Evolutionary conservation across 1,284 basidiomycete genomes (phyloP).

Genomic region (Peniophora sp.): DNA sequence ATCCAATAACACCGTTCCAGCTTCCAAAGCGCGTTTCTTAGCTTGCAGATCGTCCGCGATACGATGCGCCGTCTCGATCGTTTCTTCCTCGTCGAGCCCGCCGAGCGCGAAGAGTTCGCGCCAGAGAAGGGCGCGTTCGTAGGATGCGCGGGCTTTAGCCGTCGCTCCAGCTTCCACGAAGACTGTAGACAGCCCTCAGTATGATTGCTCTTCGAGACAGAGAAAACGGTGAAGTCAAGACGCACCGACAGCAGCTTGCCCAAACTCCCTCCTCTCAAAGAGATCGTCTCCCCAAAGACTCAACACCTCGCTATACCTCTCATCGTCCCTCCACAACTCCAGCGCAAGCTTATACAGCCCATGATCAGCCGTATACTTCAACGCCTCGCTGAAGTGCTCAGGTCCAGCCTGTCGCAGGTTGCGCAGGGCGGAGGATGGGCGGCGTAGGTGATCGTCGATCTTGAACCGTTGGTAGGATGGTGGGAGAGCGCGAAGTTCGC

Average conservation of each 20-base stretch:
- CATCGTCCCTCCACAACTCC: constrained; percentile 60
- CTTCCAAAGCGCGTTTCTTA: constrained; percentile 76
- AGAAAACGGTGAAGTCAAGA: not conserved
- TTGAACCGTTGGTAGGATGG: constrained; percentile 81
- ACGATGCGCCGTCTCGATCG: constrained; percentile 61
- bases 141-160: constrained; percentile 74
- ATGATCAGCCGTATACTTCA: constrained; percentile 76
- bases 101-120: constrained; percentile 85
- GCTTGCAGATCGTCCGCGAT: constrained; percentile 76
- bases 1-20: constrained; percentile 80
- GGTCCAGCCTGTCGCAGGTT: constrained; percentile 56
- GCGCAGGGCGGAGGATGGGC: constrained; percentile 67
- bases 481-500: constrained; percentile 78
- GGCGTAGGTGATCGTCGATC: constrained; percentile 90
- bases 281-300: constrained; percentile 85
- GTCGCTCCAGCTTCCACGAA: constrained; percentile 61
- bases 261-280: constrained; percentile 77
- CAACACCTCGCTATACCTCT: constrained; percentile 55
- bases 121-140: constrained; percentile 85
- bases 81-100: constrained; percentile 37
- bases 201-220: too few species aligned
- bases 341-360: constrained; percentile 73
- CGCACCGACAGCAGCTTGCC: constrained; percentile 74
- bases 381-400: constrained; percentile 71
- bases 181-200: constrained; percentile 46